Percentiles rank a stretch among this genome's conserved stretches.
phyloP scores from a whole-genome alignment of 352 stramenopile genomes.

The Globisporangium abappressorium region DNA sequence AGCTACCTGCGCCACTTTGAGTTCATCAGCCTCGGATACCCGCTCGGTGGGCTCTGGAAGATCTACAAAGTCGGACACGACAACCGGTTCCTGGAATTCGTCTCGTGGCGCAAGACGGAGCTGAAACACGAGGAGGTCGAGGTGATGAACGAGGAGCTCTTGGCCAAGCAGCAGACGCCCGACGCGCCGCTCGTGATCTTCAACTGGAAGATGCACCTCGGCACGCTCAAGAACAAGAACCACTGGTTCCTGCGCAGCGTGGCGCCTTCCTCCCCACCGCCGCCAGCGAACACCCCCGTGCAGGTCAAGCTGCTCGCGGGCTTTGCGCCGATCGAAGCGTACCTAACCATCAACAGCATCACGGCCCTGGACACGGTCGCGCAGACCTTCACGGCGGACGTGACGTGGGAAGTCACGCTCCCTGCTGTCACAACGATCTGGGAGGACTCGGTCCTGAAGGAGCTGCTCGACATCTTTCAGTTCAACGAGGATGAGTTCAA shows the following conservation, averaged over 20 bases:
- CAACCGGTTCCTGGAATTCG: slow-evolving; percentile 32
- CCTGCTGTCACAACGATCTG: slow-evolving; percentile 35
- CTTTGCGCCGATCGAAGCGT: slow-evolving; percentile 30
- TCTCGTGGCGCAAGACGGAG: slow-evolving; percentile 54
- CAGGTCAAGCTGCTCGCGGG: slow-evolving; percentile 29
- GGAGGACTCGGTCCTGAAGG: slow-evolving; percentile 36
- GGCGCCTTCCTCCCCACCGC: not conserved
- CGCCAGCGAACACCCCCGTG: slow-evolving; percentile 5
- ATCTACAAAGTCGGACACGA: slow-evolving; percentile 32
- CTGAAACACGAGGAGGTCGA: slow-evolving; percentile 39
- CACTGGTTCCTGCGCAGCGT: slow-evolving; percentile 49
- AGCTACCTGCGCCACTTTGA: slow-evolving; percentile 30
- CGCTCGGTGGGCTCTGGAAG: slow-evolving; percentile 53
- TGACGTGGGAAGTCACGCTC: slow-evolving; percentile 45
- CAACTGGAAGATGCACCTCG: slow-evolving; percentile 57
- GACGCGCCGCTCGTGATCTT: slow-evolving; percentile 33
- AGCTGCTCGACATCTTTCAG: slow-evolving; percentile 38
- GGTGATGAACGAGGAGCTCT: slow-evolving; percentile 18
- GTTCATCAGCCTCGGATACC: slow-evolving; percentile 50
- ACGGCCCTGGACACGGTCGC: slow-evolving; percentile 39
- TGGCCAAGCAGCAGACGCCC: slow-evolving; percentile 23
- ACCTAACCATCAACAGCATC: slow-evolving; percentile 39
- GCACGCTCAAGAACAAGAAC: slow-evolving; percentile 30
- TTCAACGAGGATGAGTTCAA: slow-evolving; percentile 40
- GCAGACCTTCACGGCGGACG: slow-evolving; percentile 43